These are phyloP conservation scores for Stenocarpella maydis DNA, from an alignment of 2,329 filamentous ascomycete genomes.

Conservation along the genomic window DNA sequence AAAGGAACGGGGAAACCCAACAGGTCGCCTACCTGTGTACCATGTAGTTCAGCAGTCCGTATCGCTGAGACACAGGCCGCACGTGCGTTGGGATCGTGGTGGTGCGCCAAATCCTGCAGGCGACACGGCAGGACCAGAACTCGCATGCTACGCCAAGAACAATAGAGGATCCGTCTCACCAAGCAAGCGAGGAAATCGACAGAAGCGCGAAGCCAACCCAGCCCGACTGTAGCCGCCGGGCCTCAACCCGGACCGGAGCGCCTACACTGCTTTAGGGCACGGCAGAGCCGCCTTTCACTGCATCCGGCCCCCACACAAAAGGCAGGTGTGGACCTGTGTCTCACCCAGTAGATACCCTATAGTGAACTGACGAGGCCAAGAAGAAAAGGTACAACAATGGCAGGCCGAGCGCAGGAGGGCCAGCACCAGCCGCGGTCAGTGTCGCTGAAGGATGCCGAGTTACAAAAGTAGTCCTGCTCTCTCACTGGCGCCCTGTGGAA, in stretches of 20 bases:
- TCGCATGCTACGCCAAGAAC: not conserved
- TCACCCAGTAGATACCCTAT: not conserved
- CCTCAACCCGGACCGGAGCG: constrained; percentile 16
- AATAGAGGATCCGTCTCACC: not conserved
- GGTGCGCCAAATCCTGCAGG: not conserved
- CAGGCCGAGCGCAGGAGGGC: constrained; percentile 8
- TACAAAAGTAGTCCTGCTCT: not conserved
- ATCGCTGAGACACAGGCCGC: too few relatives aligned
- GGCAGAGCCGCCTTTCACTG: not conserved
- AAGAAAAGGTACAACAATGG: not conserved
- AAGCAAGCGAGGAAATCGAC: not conserved
- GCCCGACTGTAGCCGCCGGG: constrained; percentile 8
- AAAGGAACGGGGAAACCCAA: not conserved
- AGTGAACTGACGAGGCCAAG: not conserved
- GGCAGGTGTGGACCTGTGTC: not conserved
- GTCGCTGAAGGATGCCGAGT: not conserved
- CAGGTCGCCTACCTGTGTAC: too few relatives aligned
- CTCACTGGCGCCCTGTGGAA: not conserved
- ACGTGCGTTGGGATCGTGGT: too few relatives aligned
- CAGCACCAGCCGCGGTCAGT: not conserved
- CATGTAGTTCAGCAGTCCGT: too few relatives aligned
- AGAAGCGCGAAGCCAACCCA: not conserved
- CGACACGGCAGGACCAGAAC: not conserved
- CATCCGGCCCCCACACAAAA: not conserved
- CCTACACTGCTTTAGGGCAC: not conserved